phyloP scores from a whole-genome alignment of 495 filamentous ascomycete genomes.

The Neurospora cerealis region DNA sequence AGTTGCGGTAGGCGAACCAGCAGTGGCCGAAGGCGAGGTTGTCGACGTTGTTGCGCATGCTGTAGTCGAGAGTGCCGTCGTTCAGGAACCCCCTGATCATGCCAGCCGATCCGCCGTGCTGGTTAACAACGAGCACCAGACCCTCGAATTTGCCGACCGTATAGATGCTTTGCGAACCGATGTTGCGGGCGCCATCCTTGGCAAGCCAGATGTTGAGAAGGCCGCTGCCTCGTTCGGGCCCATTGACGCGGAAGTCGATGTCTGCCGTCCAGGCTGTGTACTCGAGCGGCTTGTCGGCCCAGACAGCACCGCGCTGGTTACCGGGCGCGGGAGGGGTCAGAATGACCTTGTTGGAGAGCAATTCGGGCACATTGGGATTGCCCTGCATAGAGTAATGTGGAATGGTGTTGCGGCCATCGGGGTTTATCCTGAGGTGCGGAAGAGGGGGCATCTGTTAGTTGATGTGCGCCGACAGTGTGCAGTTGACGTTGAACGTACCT shows the following conservation, averaged over 20 bases:
- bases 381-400: conserved; percentile 58
- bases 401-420: conserved; percentile 23
- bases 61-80: conserved; percentile 77
- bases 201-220: conserved; percentile 93
- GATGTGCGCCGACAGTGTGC: not conserved
- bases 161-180: conserved; percentile 70
- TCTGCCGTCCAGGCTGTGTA: conserved; percentile 68
- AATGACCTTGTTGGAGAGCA: conserved; percentile 85
- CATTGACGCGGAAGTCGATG: conserved; percentile 77
- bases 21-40: conserved; percentile 89
- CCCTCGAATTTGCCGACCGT: conserved; percentile 78
- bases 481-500: conserved; percentile 36
- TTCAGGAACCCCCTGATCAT: conserved; percentile 88
- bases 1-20: conserved; percentile 81
- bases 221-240: conserved; percentile 74
- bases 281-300: conserved; percentile 56
- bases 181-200: conserved; percentile 52
- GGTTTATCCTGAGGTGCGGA: conserved; percentile 28
- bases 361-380: conserved; percentile 56
- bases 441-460: not conserved
- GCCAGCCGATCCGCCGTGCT: conserved; percentile 72
- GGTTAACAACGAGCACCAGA: conserved; percentile 75
- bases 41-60: conserved; percentile 67
- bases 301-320: conserved; percentile 72
- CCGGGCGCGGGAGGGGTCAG: conserved; percentile 84